Evolutionary conservation across 2,329 filamentous ascomycete species (phyloP).

Genomic region (Sclerotinia nivalis): DNA sequence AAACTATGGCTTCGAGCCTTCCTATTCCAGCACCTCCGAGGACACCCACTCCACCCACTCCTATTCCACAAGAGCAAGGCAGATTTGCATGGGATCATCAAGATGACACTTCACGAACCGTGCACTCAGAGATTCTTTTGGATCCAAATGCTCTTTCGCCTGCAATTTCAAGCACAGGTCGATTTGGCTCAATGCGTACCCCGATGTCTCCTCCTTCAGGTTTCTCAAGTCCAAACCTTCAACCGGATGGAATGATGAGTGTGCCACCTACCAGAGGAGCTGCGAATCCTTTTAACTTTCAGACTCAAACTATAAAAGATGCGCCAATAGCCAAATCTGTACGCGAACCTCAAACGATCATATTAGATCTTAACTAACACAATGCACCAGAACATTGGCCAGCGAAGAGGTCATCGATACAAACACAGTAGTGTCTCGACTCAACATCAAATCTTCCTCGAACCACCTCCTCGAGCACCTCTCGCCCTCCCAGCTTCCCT

Average conservation of each 20-base stretch:
- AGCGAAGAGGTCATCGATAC: slow-evolving; percentile 94
- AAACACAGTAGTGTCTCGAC: slow-evolving; percentile 91
- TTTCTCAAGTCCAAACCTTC: slow-evolving; percentile 27
- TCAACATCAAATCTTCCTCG: slow-evolving; percentile 91
- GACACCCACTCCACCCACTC: slow-evolving; percentile 63
- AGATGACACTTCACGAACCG: slow-evolving; percentile 29
- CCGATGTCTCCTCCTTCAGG: slow-evolving; percentile 37
- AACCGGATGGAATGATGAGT: slow-evolving; percentile 40
- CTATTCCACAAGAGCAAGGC: slow-evolving; percentile 44
- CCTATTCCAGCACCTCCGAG: slow-evolving; percentile 61
- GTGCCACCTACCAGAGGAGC: slow-evolving; percentile 34
- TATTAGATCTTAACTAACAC: slow-evolving; percentile 14
- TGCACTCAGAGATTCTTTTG: slow-evolving; percentile 41
- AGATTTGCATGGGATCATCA: slow-evolving; percentile 16
- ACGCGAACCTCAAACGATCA: slow-evolving; percentile 40
- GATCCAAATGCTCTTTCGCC: slow-evolving; percentile 52
- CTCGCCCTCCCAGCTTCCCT: slow-evolving; percentile 88
- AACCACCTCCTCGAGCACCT: slow-evolving; percentile 81
- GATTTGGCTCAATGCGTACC: slow-evolving; percentile 42
- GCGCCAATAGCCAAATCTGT: slow-evolving; percentile 73
- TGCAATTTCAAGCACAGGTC: slow-evolving; percentile 31
- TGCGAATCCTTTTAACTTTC: slow-evolving; percentile 88
- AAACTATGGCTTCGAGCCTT: slow-evolving; percentile 57
- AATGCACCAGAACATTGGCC: slow-evolving; percentile 72
- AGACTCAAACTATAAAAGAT: slow-evolving; percentile 76